Evolutionary conservation across 495 filamentous ascomycete genomes (phyloP).

Genomic region (Aspergillus asperescens): DNA sequence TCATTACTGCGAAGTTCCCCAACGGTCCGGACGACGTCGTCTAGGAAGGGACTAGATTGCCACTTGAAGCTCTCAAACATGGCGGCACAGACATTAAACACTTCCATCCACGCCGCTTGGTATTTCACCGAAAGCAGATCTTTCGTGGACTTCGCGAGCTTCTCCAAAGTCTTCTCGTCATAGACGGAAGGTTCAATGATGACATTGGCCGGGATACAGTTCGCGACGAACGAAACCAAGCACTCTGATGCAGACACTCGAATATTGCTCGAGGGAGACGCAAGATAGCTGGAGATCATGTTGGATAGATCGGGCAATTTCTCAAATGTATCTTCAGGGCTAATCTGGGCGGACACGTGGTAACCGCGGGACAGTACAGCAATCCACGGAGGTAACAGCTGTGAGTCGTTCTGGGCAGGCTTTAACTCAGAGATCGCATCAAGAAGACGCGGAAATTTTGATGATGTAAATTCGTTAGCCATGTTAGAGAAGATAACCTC

Average conservation of each 20-base stretch:
- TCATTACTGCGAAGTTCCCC: slow-evolving; percentile 87
- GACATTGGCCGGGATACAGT: slow-evolving; percentile 74
- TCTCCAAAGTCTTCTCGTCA: slow-evolving; percentile 78
- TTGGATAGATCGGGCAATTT: slow-evolving; percentile 78
- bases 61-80: slow-evolving; percentile 84
- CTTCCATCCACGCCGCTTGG: slow-evolving; percentile 91
- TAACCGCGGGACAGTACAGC: slow-evolving; percentile 90
- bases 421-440: slow-evolving; percentile 84
- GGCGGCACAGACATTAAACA: slow-evolving; percentile 83
- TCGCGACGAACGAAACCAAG: slow-evolving; percentile 82
- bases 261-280: slow-evolving; percentile 85
- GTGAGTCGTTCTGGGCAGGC: slow-evolving; percentile 84
- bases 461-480: slow-evolving; percentile 75
- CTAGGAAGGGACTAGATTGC: slow-evolving; percentile 71
- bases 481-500: slow-evolving; percentile 92
- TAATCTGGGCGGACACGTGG: slow-evolving; percentile 83
- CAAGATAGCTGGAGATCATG: slow-evolving; percentile 70
- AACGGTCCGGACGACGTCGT: slow-evolving; percentile 65
- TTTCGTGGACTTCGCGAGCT: slow-evolving; percentile 60
- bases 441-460: slow-evolving; percentile 82
- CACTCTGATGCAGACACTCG: slow-evolving; percentile 91
- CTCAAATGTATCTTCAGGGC: slow-evolving; percentile 79
- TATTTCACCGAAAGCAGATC: slow-evolving; percentile 81
- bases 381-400: slow-evolving; percentile 92
- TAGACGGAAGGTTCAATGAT: slow-evolving; percentile 81